Base-by-base conservation (phyloP, 2,329 filamentous ascomycete species). In the Monosporascus sp. region DNA sequence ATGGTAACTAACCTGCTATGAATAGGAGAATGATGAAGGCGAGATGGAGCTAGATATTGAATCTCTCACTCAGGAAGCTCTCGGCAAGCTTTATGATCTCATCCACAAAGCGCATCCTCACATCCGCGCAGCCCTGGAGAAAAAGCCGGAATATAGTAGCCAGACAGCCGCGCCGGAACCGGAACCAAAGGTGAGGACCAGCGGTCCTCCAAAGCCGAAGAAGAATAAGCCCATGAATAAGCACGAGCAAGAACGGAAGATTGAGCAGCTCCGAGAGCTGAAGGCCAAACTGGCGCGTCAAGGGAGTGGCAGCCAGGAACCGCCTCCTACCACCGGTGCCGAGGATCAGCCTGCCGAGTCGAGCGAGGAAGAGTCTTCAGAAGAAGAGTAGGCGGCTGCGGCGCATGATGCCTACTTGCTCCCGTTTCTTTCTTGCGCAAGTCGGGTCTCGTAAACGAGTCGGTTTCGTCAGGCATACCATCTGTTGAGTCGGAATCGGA, bases 211-310 rank as follows among this genome's bases (percentile, higher is more conserved):
- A 57, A 85, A 84, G 70, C 79, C 81, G 51, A 86, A 85, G 74
- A 88, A 88, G 77, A 88, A 89, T 70, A 89, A 89, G 75, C 86
- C 86, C 1, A 89, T 89, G 86, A 85, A 83, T 70, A 87, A 87
- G 71, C 73, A 75, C 37, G 86, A 89, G 70, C 86, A 89, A 70
- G 85, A 88, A 65, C 77, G 80, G 43, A 85, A 82, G 59, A 86
- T 89, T 62, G 76, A 80, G 59, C 76, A 82, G 66, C 76, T 89
- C 24, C 78, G 82, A 59, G 78, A 81, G 65, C 78, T 84, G 58
- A 75, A 86, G 60, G 76, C 75, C n/a, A 70, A 76, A 52, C 78
- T 76, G 54, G 68, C 70, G 54, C 71, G 75, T 3, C 69, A 72
- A 59, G 68, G 75, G 56, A 74, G 77, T 65, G 70, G 78, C 58